These are phyloP conservation scores for Flaveria brownii DNA, from an alignment of 129 eudicot species.

Conservation along the genomic window DNA sequence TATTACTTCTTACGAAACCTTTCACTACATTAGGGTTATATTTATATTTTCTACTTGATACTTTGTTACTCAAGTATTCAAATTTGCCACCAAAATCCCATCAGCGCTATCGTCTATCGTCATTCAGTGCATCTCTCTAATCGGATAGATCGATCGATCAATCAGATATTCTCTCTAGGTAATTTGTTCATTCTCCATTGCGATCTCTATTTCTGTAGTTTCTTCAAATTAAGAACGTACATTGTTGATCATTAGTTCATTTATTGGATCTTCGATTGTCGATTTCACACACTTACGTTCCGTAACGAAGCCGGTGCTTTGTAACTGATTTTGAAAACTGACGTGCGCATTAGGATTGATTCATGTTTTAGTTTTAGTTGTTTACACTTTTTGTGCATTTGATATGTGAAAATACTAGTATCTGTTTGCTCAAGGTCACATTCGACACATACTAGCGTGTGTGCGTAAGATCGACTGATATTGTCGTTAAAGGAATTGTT, in stretches of 20 bases:
- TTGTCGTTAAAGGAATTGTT: not conserved
- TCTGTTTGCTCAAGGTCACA: not conserved
- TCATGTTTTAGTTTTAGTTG: not conserved
- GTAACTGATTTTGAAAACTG: not conserved
- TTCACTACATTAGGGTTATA: too few relatives aligned
- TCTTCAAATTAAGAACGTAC: not conserved
- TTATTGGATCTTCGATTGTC: constrained; percentile 13
- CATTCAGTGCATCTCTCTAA: not conserved
- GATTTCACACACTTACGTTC: not conserved
- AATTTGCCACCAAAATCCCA: constrained; percentile 32
- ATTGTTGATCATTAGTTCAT: constrained; percentile 11
- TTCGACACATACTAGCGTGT: not conserved
- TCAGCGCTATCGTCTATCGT: constrained; percentile 22
- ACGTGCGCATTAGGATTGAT: not conserved
- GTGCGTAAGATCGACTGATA: constrained; percentile 7
- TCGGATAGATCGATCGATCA: constrained; percentile 2
- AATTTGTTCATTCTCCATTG: constrained; percentile 3
- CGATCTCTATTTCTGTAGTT: constrained; percentile 4
- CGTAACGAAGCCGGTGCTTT: constrained; percentile 5
- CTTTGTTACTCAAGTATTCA: constrained; percentile 16
- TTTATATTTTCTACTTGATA: too few relatives aligned
- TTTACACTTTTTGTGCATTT: not conserved
- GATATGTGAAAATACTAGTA: constrained; percentile 1
- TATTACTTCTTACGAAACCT: too few relatives aligned
- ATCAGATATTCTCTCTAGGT: constrained; percentile 18